These are phyloP conservation scores for Tetraselmis chui DNA, from an alignment of 139 green algal species.

Conservation along the genomic window DNA sequence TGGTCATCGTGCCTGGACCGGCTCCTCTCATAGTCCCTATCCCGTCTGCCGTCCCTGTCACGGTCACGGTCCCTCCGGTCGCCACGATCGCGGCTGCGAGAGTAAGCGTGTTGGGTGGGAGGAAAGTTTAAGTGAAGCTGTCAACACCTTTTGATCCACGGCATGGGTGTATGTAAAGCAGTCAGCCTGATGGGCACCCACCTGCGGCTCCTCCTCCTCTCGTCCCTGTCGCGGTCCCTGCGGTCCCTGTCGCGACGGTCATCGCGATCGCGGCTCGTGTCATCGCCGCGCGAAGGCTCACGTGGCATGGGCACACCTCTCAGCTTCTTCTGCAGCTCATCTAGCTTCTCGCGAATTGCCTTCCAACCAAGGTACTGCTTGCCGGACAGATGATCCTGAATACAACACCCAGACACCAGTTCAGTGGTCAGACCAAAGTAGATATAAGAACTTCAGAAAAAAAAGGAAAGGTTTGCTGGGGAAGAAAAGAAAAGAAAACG, in stretches of 20 bases:
- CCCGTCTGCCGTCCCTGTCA: neutral
- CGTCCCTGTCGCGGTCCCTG: neutral
- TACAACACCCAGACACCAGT: neutral
- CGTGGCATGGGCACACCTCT: neutral
- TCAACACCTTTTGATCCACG: too few relatives aligned
- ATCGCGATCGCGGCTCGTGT: neutral
- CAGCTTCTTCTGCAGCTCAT: conserved; percentile 44
- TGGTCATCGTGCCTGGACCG: neutral
- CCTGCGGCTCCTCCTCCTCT: neutral
- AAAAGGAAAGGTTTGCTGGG: too few relatives aligned
- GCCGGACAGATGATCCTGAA: conserved; percentile 71
- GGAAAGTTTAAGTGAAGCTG: too few relatives aligned
- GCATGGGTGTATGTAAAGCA: too few relatives aligned
- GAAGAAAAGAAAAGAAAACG: too few relatives aligned
- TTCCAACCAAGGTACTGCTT: conserved; percentile 89
- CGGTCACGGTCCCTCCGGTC: neutral
- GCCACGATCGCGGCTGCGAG: neutral
- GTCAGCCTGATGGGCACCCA: too few relatives aligned
- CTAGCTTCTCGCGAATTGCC: conserved; percentile 64
- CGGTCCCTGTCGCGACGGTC: neutral
- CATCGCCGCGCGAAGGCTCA: neutral
- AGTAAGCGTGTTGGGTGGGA: too few relatives aligned
- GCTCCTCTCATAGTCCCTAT: neutral
- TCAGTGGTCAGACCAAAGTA: too few relatives aligned
- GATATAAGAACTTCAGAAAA: too few relatives aligned